Conservation (phyloP, 192 early-diverging fungal genomes). For the Spizellomyces sp. region DNA sequence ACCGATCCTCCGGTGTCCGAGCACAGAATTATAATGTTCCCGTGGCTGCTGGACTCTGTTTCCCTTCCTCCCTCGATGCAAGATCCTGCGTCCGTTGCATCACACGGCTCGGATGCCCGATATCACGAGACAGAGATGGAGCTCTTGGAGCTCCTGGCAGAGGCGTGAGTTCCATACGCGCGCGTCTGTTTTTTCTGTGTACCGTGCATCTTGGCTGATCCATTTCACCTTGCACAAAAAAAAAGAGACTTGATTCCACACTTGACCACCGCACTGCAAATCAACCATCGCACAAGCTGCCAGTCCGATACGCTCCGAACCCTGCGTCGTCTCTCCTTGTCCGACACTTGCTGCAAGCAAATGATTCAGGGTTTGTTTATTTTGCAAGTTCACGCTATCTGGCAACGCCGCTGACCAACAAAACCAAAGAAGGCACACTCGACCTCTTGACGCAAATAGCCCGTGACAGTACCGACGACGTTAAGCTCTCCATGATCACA, state of each 20-base stretch:
- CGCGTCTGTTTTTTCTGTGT: too few relatives aligned
- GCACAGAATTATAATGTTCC: constrained; percentile 16
- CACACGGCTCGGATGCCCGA: neutral
- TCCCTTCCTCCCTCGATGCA: neutral
- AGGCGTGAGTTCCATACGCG: neutral
- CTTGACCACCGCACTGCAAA: neutral
- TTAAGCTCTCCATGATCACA: constrained; percentile 8
- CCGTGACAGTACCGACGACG: neutral
- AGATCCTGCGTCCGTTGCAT: neutral
- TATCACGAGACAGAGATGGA: constrained; percentile 5
- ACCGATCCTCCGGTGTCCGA: constrained; percentile 11
- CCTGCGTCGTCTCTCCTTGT: constrained; percentile 18
- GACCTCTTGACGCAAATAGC: neutral
- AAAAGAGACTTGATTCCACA: neutral
- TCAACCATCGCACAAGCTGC: neutral
- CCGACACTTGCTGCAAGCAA: constrained; percentile 1
- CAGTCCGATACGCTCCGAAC: constrained; percentile 8
- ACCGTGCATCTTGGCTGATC: neutral
- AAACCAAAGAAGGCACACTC: neutral
- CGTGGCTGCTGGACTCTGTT: constrained; percentile 19
- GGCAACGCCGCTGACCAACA: neutral
- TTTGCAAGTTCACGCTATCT: too few relatives aligned
- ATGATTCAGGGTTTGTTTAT: constrained; percentile 20
- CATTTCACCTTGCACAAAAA: neutral
- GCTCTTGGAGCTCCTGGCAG: constrained; percentile 10